Conservation (phyloP, 1,284 basidiomycete genomes). For the Cutaneotrichosporon mucoides region DNA sequence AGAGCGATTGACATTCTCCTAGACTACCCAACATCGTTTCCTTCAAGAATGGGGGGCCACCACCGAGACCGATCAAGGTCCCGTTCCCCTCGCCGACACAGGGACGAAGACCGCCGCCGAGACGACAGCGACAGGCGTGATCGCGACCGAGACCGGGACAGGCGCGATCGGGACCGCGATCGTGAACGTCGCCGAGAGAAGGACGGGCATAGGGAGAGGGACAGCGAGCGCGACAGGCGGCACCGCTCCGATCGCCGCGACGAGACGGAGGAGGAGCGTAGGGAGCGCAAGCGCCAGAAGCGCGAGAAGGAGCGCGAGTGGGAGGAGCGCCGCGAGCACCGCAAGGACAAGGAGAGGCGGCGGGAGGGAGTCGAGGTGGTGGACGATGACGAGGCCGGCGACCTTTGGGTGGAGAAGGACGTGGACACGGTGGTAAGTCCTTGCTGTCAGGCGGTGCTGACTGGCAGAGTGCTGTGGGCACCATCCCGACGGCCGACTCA, state of each 20-base stretch:
- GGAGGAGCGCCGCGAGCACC: conserved; percentile 3
- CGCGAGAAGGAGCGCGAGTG: conserved; percentile 18
- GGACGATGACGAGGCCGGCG: conserved; percentile 67
- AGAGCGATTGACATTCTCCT: too few relatives aligned
- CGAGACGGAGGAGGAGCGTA: conserved; percentile 23
- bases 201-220: background rate
- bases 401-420: conserved; percentile 83
- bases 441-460: background rate
- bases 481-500: conserved; percentile 72
- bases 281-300: conserved; percentile 23
- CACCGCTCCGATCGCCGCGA: conserved; percentile 6
- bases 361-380: conserved; percentile 52
- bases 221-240: conserved; percentile 1
- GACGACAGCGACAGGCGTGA: background rate
- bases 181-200: conserved; percentile 4
- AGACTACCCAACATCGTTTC: background rate
- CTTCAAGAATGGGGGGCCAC: conserved; percentile 1
- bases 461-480: conserved; percentile 11
- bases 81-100: background rate
- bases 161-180: conserved; percentile 2
- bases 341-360: conserved; percentile 46
- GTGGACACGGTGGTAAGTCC: conserved; percentile 66
- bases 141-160: conserved; percentile 1
- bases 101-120: background rate
- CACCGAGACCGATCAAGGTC: conserved; percentile 1